Evolutionary conservation across 2,329 filamentous ascomycete genomes (phyloP).

Genomic region (Alternaria angustiovoidea): DNA sequence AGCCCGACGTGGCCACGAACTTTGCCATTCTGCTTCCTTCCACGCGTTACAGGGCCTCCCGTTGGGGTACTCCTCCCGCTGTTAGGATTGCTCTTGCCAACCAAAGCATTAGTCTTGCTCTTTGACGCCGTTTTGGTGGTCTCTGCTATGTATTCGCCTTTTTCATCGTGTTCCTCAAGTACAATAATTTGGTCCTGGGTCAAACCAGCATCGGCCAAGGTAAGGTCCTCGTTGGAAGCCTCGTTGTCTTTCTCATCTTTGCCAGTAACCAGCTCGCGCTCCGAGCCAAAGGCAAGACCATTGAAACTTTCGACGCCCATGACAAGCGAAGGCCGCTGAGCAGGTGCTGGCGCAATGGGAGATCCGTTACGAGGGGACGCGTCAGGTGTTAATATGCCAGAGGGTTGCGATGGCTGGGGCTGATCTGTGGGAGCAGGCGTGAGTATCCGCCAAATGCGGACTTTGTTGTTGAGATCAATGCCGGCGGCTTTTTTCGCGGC

Average conservation of each 20-base stretch:
- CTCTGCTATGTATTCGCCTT: constrained; percentile 64
- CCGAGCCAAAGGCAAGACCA: constrained; percentile 67
- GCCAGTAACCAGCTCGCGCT: constrained; percentile 70
- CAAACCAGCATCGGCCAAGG: constrained; percentile 71
- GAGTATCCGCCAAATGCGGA: constrained; percentile 77
- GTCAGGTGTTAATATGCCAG: constrained; percentile 56
- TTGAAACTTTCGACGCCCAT: constrained; percentile 70
- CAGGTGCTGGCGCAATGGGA: constrained; percentile 41
- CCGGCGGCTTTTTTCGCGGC: constrained; percentile 73
- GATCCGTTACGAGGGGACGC: constrained; percentile 55
- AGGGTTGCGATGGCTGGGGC: constrained; percentile 37
- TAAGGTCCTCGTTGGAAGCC: constrained; percentile 79
- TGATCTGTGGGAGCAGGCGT: constrained; percentile 53
- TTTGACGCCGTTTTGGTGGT: constrained; percentile 55
- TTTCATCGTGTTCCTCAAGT: constrained; percentile 75
- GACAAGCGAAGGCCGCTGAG: constrained; percentile 59
- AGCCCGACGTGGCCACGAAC: constrained; percentile 81
- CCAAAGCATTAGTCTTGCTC: constrained; percentile 46
- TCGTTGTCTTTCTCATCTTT: constrained; percentile 75
- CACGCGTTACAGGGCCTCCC: constrained; percentile 71
- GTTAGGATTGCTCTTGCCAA: constrained; percentile 53
- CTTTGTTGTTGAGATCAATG: constrained; percentile 74
- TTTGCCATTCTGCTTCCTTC: constrained; percentile 73
- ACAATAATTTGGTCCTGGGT: constrained; percentile 78
- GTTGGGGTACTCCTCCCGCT: constrained; percentile 76